Evolutionary conservation across 129 eudicot genomes (phyloP), one percentile per base, ranked within the genome.

Genomic region (Pittosporum tobira): DNA sequence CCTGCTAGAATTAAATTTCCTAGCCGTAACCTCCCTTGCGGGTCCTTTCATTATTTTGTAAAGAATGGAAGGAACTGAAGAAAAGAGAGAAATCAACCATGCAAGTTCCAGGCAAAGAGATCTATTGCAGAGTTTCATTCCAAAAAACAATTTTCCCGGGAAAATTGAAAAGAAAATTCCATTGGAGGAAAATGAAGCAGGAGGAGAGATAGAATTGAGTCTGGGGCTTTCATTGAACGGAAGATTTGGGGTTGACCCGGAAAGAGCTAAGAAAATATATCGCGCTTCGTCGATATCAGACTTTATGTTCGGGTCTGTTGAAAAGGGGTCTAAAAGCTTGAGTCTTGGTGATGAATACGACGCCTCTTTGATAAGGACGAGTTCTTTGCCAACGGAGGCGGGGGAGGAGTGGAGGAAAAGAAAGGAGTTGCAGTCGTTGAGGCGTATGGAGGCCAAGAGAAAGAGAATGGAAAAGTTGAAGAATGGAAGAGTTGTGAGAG

Each of bases 181-280:
- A 34, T 48, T 37, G 2, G 57, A 51, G 28, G 56, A 43, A 12
- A 44, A 73, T 26, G 84, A 57, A 57, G 87, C 66, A 51, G 72
- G 34, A 2, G 76, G 49, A 11, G 95, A 80, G 15, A 51, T 84
- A 21, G 84, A 88, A 66, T 66, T 89, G 74, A 81, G 76, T 71
- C 95, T 89, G 19, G 97, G 97, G 48, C 78, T 89, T 64, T 89
- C 97, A 30, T 77, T 89, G 34, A 84, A 86, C n/a, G 97, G 97
- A 3, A 75, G 90, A 77, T 89, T 89, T 54, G 95, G 97, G 34
- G 85, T 89, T 10, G 97, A 89, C 72, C 83, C 80, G 46, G 29
- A 25, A 28, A 82, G 77, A 59, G 51, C 71, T 2, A 74, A 61
- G 18, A 77, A 71, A 65, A 49, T 89, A 54, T 22, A 53, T 12